A percentile compares a stretch with the other conserved stretches of the same genome.
Conservation (phyloP, 352 stramenopile genomes). For the Pythium angustatum region DNA sequence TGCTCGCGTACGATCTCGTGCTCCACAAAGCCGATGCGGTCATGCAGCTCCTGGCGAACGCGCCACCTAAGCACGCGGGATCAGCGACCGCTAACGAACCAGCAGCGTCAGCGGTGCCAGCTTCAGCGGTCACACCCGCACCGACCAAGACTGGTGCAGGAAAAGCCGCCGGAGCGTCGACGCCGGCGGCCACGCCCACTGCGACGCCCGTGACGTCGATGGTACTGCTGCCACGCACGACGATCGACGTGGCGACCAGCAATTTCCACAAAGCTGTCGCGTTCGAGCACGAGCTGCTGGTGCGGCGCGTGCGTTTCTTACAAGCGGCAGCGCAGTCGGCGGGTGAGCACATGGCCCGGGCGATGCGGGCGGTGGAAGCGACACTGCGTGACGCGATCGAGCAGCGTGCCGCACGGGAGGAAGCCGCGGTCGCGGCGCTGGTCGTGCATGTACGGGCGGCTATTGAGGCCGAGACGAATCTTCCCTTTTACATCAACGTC, state of each 20-base stretch:
- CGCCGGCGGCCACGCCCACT: slow-evolving; percentile 21
- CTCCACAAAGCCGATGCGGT: slow-evolving; percentile 47
- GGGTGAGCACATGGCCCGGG: slow-evolving; percentile 48
- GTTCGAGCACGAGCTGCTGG: slow-evolving; percentile 63
- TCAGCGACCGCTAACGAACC: not conserved
- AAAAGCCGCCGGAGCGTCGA: no score
- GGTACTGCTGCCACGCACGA: slow-evolving; percentile 4
- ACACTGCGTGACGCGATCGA: slow-evolving; percentile 46
- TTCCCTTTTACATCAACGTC: slow-evolving; percentile 61
- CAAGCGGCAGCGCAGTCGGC: slow-evolving; percentile 40
- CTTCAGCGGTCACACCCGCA: not conserved
- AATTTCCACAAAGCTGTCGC: slow-evolving; percentile 62
- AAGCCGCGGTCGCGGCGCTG: slow-evolving; percentile 46
- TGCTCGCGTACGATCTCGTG: slow-evolving; percentile 46
- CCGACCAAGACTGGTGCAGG: slow-evolving; percentile 18
- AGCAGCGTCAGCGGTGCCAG: slow-evolving; percentile 1
- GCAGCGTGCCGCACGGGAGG: slow-evolving; percentile 47
- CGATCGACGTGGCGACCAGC: slow-evolving; percentile 35
- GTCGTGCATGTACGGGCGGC: slow-evolving; percentile 45
- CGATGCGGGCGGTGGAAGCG: slow-evolving; percentile 51
- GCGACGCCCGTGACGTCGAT: slow-evolving; percentile 20
- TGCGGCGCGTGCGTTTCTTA: slow-evolving; percentile 51
- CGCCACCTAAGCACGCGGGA: slow-evolving; percentile 18
- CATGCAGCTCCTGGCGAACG: slow-evolving; percentile 36
- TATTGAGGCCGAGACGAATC: slow-evolving; percentile 62